These are phyloP conservation scores for Aegilops longissima DNA, from an alignment of 176 grass and related monocot genomes.

Conservation along the genomic window DNA sequence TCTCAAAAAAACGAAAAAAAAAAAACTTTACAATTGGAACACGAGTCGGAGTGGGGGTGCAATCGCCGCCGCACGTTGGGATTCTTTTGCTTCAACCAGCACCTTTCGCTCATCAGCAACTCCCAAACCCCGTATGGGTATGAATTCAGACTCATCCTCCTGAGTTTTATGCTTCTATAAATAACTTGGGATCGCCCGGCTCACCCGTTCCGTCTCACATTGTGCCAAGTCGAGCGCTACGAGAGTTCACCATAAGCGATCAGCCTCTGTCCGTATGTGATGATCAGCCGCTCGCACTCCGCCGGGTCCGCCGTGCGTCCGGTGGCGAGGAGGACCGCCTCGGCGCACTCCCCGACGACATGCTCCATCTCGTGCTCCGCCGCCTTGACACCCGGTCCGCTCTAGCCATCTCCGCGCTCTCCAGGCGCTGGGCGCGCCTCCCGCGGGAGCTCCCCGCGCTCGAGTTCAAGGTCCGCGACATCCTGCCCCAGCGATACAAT, in stretches of 20 bases:
- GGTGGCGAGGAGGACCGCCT: background rate
- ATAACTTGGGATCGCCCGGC: too few species aligned
- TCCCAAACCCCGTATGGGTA: too few species aligned
- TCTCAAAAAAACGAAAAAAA: too few species aligned
- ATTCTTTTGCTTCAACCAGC: too few species aligned
- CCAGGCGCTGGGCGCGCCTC: constrained; percentile 14
- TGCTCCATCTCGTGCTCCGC: constrained; percentile 1
- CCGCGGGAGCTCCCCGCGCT: background rate
- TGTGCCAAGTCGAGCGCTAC: background rate
- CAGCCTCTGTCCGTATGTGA: background rate
- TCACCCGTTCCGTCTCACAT: too few species aligned
- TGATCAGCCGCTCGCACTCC: background rate
- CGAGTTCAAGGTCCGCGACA: background rate
- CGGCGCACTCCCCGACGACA: background rate
- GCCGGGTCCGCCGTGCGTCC: background rate
- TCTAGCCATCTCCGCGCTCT: constrained; percentile 17
- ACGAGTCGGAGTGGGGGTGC: too few species aligned
- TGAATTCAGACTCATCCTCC: too few species aligned
- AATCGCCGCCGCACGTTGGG: too few species aligned
- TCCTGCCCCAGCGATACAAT: background rate
- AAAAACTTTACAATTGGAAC: too few species aligned
- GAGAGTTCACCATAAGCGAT: background rate
- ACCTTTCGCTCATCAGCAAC: too few species aligned
- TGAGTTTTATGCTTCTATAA: too few species aligned
- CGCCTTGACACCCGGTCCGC: constrained; percentile 22